phyloP scores from a whole-genome alignment of 1,284 basidiomycete species.

The Rhodotorula mucilaginosa region DNA sequence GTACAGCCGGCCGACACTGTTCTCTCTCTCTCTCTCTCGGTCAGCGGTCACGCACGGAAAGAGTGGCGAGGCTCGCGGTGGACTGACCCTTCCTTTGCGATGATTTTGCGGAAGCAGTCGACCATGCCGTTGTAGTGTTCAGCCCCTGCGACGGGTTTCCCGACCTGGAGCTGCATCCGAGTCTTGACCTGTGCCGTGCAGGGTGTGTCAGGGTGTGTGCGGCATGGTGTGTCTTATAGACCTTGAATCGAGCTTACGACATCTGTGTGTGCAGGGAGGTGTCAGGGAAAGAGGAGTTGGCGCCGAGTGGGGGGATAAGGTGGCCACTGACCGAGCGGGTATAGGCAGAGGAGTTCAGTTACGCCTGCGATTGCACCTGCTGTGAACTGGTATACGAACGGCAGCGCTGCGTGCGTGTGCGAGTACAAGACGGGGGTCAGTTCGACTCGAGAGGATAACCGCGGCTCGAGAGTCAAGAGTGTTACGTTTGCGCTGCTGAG shows the following conservation, averaged over 20 bases:
- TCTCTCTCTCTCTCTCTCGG: too few species aligned
- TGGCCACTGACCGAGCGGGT: conserved; percentile 73
- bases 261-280: conserved; percentile 4
- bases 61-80: too few species aligned
- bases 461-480: neutral
- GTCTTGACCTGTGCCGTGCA: conserved; percentile 70
- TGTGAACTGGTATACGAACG: conserved; percentile 65
- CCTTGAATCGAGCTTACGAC: conserved; percentile 15
- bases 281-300: neutral
- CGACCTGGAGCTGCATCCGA: conserved; percentile 90
- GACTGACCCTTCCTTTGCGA: conserved; percentile 77
- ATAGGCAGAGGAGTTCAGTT: conserved; percentile 84
- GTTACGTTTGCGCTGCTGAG: neutral
- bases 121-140: conserved; percentile 63
- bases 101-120: conserved; percentile 71
- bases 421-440: neutral
- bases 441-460: neutral
- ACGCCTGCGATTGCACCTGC: conserved; percentile 81
- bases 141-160: conserved; percentile 58
- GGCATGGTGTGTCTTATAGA: neutral
- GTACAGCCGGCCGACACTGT: conserved; percentile 77
- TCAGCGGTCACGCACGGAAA: neutral
- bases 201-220: neutral
- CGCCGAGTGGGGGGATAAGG: neutral
- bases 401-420: conserved; percentile 35